These are phyloP conservation scores for Lentinus brumalis DNA, from an alignment of 768 basidiomycete genomes.

Conservation along the genomic window DNA sequence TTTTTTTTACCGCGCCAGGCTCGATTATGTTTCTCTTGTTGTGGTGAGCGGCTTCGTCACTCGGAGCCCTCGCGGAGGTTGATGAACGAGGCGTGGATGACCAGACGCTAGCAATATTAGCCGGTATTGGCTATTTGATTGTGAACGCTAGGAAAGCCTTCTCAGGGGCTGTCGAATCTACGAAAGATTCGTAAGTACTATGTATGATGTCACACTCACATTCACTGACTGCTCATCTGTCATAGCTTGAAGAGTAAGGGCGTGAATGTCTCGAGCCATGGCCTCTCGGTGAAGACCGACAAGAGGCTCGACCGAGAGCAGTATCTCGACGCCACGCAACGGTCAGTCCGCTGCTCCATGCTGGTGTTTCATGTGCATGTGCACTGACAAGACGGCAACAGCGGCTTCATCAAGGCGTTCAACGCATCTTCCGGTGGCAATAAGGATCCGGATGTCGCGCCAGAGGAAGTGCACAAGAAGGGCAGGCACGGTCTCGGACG, in stretches of 20 bases:
- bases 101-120: slow-evolving; percentile 1
- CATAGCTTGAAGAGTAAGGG: slow-evolving; percentile 59
- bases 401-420: slow-evolving; percentile 57
- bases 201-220: not conserved
- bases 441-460: not conserved
- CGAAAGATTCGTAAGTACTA: slow-evolving; percentile 58
- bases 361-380: not conserved
- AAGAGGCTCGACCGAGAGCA: slow-evolving; percentile 60
- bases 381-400: slow-evolving; percentile 23
- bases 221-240: not conserved
- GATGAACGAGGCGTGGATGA: not conserved
- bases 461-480: not conserved
- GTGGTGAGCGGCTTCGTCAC: slow-evolving; percentile 32
- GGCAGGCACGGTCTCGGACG: not conserved
- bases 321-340: slow-evolving; percentile 74
- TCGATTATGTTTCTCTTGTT: slow-evolving; percentile 45
- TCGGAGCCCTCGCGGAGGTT: not conserved
- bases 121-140: not conserved
- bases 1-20: slow-evolving; percentile 28
- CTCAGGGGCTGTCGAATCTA: slow-evolving; percentile 46
- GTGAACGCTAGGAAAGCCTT: slow-evolving; percentile 31
- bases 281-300: slow-evolving; percentile 66
- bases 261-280: slow-evolving; percentile 55
- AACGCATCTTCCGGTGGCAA: slow-evolving; percentile 22
- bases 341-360: slow-evolving; percentile 39